Evolutionary conservation across 208 protist genomes (phyloP), one percentile per base, ranked within the genome.

Genomic region (Endotrypanum monterogeii): DNA sequence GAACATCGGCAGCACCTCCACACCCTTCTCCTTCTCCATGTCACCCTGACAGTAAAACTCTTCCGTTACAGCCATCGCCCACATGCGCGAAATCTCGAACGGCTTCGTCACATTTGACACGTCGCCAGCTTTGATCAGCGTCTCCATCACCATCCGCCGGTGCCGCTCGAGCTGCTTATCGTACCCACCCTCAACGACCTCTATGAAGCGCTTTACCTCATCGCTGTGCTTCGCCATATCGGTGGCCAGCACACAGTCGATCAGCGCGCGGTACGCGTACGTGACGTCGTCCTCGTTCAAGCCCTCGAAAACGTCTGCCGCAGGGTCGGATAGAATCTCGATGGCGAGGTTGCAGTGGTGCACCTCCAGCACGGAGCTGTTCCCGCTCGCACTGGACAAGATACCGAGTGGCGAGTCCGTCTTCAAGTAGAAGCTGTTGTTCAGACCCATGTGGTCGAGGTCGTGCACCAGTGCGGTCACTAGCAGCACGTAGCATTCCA

Each of bases 401-500:
- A 94, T 93, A 67, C 91, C 91, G 12, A 96, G 80, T 54, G 91
- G 91, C 48, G 91, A 93, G 67, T 96, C 91, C 28, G 88, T 94
- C 80, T 94, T 96, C 39, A 96, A 79, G 74, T 93, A 92, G 78
- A 96, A 96, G 79, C 88, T 94, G 87, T 96, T 96, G 85, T 96
- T 96, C 78, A 96, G 81, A 55, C 91, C 91, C 91, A 96, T 96
- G 76, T 96, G 91, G 74, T 95, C 91, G 56, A 95, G 79, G 70
- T 96, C 91, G 67, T 96, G 91, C 56, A 92, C 86, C 60, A 94
- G 85, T 50, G 91, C 86, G 48, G 89, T 94, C 41, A 92, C 70
- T 1, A 96, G 77, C 66, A 96, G 83, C 78, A 93, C 88, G 80
- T 86, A 94, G 80, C 89, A 92, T 65, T 95, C 89, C 58, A 95